phyloP scores from a whole-genome alignment of 2,329 filamentous ascomycete genomes.

The Aureobasidium sp. region DNA sequence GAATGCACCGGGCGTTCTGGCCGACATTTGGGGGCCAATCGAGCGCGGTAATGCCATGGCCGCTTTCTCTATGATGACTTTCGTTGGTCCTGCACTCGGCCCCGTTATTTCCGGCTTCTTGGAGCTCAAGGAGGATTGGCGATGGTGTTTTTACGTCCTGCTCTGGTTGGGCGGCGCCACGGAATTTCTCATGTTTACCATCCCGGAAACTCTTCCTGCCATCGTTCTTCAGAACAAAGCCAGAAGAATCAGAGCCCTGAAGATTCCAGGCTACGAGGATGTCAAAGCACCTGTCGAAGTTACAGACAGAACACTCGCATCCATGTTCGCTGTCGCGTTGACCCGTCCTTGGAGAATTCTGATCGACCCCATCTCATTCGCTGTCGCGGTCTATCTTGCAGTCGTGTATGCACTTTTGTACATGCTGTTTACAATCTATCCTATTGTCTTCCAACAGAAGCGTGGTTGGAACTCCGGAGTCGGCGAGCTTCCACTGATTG shows the following conservation, averaged over 20 bases:
- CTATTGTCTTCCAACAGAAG: conserved; percentile 47
- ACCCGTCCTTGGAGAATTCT: conserved; percentile 50
- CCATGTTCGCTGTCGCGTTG: conserved; percentile 47
- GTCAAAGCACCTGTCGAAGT: conserved; percentile 46
- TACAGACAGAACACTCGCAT: conserved; percentile 36
- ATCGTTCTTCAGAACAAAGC: conserved; percentile 50
- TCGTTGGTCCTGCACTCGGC: conserved; percentile 47
- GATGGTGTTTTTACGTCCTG: conserved; percentile 41
- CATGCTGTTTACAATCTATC: conserved; percentile 55
- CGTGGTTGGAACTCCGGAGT: conserved; percentile 50
- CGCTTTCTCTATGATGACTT: conserved; percentile 47
- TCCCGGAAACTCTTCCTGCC: conserved; percentile 51
- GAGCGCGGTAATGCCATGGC: conserved; percentile 48
- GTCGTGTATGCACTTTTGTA: conserved; percentile 49
- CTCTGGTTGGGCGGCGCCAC: conserved; percentile 34
- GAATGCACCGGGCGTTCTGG: conserved; percentile 44
- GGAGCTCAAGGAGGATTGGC: conserved; percentile 45
- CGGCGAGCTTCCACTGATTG: conserved; percentile 46
- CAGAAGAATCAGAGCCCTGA: conserved; percentile 41
- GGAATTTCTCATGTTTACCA: conserved; percentile 45
- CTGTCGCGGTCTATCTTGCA: conserved; percentile 47
- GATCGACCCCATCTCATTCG: conserved; percentile 48
- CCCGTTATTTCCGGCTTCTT: conserved; percentile 53
- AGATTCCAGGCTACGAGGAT: conserved; percentile 47
- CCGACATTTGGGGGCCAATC: conserved; percentile 27